A percentile compares a stretch with the other conserved stretches of the same genome.
Evolutionary conservation across 805 yeast genomes (phyloP).

Genomic region (Zygoascus biomembranicola): DNA sequence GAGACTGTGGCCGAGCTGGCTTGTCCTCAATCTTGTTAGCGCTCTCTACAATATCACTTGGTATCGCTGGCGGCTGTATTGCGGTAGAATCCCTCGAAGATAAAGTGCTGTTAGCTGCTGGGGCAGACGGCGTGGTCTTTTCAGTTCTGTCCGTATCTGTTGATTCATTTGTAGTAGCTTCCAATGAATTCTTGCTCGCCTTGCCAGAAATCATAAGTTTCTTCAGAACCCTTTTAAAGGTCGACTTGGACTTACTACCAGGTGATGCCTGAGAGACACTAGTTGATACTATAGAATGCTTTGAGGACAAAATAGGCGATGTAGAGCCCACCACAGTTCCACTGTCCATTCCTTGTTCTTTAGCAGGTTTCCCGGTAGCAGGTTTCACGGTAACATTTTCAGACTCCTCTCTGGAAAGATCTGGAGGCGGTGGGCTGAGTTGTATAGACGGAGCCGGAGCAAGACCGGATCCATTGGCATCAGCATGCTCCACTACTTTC

Average conservation of each 20-base stretch:
- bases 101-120: not conserved
- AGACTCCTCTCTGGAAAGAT: not conserved
- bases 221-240: not conserved
- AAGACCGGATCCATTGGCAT: not conserved
- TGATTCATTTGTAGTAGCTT: not conserved
- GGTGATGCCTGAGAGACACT: not conserved
- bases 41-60: not conserved
- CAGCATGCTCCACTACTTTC: not conserved
- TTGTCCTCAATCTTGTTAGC: not conserved
- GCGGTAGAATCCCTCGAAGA: not conserved
- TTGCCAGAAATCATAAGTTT: not conserved
- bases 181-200: not conserved
- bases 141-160: not conserved
- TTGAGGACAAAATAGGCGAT: not conserved
- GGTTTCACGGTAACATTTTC: not conserved
- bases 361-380: not conserved
- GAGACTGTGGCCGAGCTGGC: not conserved
- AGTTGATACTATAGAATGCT: not conserved
- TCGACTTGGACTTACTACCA: not conserved
- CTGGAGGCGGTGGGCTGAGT: not conserved
- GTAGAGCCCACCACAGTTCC: not conserved
- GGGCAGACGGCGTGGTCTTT: not conserved
- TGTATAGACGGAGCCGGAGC: not conserved
- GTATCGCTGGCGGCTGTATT: not conserved
- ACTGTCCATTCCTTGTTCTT: not conserved